Evolutionary conservation across 495 filamentous ascomycete genomes (phyloP).

Genomic region (Elasticomyces elasticus): DNA sequence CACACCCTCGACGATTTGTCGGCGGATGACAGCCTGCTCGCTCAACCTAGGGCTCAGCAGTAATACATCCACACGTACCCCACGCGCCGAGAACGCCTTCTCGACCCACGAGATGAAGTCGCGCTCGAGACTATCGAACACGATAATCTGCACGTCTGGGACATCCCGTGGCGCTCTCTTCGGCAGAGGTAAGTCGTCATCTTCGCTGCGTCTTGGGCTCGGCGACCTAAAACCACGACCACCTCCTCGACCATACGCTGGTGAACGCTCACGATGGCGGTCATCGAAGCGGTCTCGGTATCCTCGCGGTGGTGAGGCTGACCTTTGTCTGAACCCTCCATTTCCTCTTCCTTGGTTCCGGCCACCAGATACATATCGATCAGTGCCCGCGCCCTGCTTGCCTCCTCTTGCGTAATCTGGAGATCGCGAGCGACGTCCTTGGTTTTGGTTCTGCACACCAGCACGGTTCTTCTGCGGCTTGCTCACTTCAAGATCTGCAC

Average conservation of each 20-base stretch:
- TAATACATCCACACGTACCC: conserved; percentile 65
- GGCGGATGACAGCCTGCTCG: conserved; percentile 64
- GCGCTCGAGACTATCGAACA: conserved; percentile 67
- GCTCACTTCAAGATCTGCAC: conserved; percentile 84
- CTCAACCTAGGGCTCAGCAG: conserved; percentile 67
- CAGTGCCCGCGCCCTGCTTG: conserved; percentile 23
- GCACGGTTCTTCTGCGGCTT: conserved; percentile 58
- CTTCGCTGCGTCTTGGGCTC: conserved; percentile 39
- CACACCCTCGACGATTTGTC: conserved; percentile 83
- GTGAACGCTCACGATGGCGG: conserved; percentile 34
- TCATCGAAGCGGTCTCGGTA: conserved; percentile 52
- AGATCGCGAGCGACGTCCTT: conserved; percentile 53
- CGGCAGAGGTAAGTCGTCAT: conserved; percentile 59
- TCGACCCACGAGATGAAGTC: conserved; percentile 78
- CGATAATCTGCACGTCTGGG: conserved; percentile 82
- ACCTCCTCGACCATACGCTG: conserved; percentile 36
- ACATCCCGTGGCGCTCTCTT: conserved; percentile 64
- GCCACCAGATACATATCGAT: conserved; percentile 28
- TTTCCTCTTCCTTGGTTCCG: conserved; percentile 19
- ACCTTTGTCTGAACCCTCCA: conserved; percentile 48
- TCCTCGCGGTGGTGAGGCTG: conserved; percentile 46
- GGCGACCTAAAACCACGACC: conserved; percentile 50
- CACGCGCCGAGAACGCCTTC: conserved; percentile 56
- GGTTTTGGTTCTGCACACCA: conserved; percentile 27
- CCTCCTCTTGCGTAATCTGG: conserved; percentile 55